phyloP scores from a whole-genome alignment of 2,329 filamentous ascomycete species.

The Simplicillium aogashimaense region DNA sequence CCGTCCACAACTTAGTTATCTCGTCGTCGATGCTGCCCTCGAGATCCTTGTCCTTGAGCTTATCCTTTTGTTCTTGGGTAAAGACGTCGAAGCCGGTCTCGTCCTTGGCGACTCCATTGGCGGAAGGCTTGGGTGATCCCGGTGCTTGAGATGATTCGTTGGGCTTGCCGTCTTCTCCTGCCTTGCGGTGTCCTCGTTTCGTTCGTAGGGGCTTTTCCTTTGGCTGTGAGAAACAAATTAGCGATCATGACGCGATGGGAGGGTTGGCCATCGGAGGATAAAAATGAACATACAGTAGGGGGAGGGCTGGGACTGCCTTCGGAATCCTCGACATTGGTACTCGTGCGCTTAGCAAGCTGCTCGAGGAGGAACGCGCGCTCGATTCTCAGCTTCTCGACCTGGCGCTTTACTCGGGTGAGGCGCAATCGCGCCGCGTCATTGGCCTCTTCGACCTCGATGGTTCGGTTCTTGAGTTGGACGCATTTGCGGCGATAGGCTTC shows the following conservation, averaged over 20 bases:
- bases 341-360: constrained; percentile 64
- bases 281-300: constrained; percentile 57
- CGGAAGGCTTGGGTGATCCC: constrained; percentile 20
- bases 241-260: neutral
- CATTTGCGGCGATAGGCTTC: constrained; percentile 95
- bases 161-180: constrained; percentile 10
- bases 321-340: constrained; percentile 65
- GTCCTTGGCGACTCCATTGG: constrained; percentile 32
- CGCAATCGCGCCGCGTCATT: constrained; percentile 77
- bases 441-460: constrained; percentile 82
- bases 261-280: constrained; percentile 2
- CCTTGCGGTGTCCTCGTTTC: constrained; percentile 62
- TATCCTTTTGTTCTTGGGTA: constrained; percentile 24
- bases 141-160: neutral
- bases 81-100: constrained; percentile 40
- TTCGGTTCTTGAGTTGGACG: constrained; percentile 83
- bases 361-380: constrained; percentile 69
- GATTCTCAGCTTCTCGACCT: constrained; percentile 84
- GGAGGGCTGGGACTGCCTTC: constrained; percentile 73
- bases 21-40: constrained; percentile 39
- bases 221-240: constrained; percentile 37
- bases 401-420: constrained; percentile 69
- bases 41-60: constrained; percentile 30
- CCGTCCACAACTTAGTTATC: constrained; percentile 44
- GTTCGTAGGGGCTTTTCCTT: constrained; percentile 69